Conservation (phyloP, 2,329 filamentous ascomycete species). For the Scedosporium dehoogii region DNA sequence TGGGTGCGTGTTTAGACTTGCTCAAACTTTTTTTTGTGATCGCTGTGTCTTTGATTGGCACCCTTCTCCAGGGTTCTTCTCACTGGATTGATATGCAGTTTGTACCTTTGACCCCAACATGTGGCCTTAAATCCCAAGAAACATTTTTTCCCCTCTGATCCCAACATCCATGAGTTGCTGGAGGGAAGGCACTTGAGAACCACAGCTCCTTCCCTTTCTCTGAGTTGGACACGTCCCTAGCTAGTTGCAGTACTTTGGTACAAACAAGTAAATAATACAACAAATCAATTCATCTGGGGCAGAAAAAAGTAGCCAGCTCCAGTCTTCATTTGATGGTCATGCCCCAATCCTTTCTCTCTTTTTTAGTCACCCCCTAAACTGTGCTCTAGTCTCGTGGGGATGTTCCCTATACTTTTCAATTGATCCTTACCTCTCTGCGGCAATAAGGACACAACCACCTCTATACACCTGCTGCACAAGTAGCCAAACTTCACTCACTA, state of each 20-base stretch:
- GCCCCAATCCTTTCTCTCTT: no score
- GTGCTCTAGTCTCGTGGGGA: no score
- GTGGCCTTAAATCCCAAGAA: background rate
- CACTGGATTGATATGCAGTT: background rate
- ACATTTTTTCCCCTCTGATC: background rate
- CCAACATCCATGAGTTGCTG: background rate
- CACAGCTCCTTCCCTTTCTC: no score
- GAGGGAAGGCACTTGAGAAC: background rate
- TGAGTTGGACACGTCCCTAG: no score
- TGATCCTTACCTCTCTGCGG: background rate
- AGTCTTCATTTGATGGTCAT: no score
- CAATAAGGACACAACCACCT: background rate
- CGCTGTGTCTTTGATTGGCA: background rate
- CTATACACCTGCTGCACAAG: background rate
- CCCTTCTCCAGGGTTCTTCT: background rate
- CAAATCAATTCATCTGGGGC: no score
- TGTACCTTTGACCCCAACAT: background rate
- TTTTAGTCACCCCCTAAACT: no score
- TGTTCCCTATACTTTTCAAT: no score
- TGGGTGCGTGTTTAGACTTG: background rate
- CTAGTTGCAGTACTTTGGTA: no score
- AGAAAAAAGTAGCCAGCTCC: no score
- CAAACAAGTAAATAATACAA: no score
- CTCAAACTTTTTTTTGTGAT: background rate
- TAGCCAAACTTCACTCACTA: conserved; percentile 3